Evolutionary conservation across 768 basidiomycete genomes (phyloP).

Genomic region (Epithele typhae): DNA sequence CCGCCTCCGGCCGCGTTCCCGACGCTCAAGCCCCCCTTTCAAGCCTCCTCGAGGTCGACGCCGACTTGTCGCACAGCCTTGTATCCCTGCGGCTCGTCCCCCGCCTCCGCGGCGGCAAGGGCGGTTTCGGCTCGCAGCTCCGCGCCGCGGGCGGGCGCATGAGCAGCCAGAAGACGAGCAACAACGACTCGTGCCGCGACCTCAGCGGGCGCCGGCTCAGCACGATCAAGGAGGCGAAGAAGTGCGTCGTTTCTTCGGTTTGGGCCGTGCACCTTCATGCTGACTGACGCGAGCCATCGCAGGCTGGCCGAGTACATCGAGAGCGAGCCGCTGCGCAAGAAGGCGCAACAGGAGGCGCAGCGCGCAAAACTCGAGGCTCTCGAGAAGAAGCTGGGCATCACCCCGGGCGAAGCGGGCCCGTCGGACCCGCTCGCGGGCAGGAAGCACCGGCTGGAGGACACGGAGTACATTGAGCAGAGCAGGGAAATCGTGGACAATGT

Average conservation of each 20-base stretch:
- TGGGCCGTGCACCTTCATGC: not conserved
- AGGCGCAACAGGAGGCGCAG: constrained; percentile 72
- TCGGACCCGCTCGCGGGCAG: constrained; percentile 55
- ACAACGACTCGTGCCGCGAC: constrained; percentile 93
- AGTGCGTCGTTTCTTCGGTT: constrained; percentile 48
- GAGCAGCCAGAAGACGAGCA: constrained; percentile 93
- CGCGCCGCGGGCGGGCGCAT: constrained; percentile 97
- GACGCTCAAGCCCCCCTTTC: constrained; percentile 31
- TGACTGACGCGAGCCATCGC: not conserved
- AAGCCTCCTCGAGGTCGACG: constrained; percentile 26
- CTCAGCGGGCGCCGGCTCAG: constrained; percentile 85
- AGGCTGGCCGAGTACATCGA: constrained; percentile 87
- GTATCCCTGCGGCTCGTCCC: constrained; percentile 74
- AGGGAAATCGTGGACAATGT: constrained; percentile 88
- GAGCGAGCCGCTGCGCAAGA: constrained; percentile 74
- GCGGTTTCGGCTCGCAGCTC: constrained; percentile 95
- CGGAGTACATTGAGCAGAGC: constrained; percentile 88
- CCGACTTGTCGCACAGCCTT: constrained; percentile 29
- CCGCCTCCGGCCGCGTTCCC: constrained; percentile 31
- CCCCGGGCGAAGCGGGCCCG: constrained; percentile 30
- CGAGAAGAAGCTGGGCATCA: constrained; percentile 78
- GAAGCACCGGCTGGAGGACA: constrained; percentile 91
- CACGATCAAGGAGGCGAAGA: constrained; percentile 95
- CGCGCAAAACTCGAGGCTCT: constrained; percentile 80
- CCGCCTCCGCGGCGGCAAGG: constrained; percentile 84